These are phyloP conservation scores for Zygosaccharomyces sapae DNA, from an alignment of 1,139 yeast genomes.

Conservation along the genomic window DNA sequence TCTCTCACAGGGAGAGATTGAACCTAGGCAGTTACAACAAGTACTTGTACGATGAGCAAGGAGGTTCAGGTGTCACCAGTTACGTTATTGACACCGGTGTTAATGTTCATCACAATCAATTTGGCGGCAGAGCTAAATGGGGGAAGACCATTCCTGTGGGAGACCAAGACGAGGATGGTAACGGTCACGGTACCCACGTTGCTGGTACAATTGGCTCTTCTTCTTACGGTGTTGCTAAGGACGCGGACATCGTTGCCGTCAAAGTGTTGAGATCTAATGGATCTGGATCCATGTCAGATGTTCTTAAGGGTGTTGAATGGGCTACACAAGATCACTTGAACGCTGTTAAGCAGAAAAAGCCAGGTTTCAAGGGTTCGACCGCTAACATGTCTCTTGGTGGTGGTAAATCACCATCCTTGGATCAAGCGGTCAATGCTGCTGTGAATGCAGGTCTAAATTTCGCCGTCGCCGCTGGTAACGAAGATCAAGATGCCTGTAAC, in stretches of 20 bases:
- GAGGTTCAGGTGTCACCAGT: constrained; percentile 89
- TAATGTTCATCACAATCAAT: constrained; percentile 72
- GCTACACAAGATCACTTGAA: constrained; percentile 62
- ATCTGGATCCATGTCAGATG: constrained; percentile 76
- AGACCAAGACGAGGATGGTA: constrained; percentile 80
- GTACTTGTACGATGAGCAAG: constrained; percentile 76
- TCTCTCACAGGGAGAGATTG: constrained; percentile 80
- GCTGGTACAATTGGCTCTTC: constrained; percentile 79
- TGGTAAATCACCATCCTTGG: constrained; percentile 79
- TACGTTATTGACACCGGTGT: constrained; percentile 89
- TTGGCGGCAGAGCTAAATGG: constrained; percentile 91
- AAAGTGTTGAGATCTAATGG: constrained; percentile 75
- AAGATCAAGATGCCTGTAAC: constrained; percentile 78
- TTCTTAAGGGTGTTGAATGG: constrained; percentile 73
- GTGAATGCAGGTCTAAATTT: constrained; percentile 75
- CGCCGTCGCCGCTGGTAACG: constrained; percentile 90
- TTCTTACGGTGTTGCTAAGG: constrained; percentile 74
- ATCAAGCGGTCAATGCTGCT: constrained; percentile 80
- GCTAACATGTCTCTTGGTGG: constrained; percentile 92
- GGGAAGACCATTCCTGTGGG: constrained; percentile 85
- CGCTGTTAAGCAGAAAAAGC: constrained; percentile 52
- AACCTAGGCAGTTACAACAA: constrained; percentile 78
- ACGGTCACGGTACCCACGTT: constrained; percentile 88
- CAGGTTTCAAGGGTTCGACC: constrained; percentile 77
- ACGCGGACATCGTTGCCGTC: constrained; percentile 69